Base-by-base conservation (phyloP, 2,329 filamentous ascomycete genomes). In the Aspergillus ibericus region DNA sequence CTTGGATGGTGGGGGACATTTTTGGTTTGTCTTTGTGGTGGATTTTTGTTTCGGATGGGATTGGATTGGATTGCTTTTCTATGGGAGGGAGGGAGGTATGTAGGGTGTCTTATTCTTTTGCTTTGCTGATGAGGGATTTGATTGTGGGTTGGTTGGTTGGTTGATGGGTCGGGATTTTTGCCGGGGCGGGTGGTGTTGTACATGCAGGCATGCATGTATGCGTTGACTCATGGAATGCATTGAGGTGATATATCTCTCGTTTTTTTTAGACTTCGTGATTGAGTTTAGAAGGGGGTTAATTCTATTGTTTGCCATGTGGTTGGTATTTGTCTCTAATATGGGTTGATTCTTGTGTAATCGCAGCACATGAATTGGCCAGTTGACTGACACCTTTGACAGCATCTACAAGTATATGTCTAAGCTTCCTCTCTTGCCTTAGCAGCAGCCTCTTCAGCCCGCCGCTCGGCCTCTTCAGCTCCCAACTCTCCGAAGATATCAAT, bases 401-500 rank as follows among this genome's bases (percentile, higher is more conserved):
- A 9, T 36, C 16, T 22, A 36, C 5, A 10, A 32, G 15, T 16
- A 29, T 25, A 2, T 29, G 7, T 15, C 44, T 44, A 59, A 5
- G 51, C 38, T n/a, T 42, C 22, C 12, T 57, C 50, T 32, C 70
- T 66, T 42, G 66, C 60, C 34, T 66, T 65, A 10, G 63, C 66
- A 35, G 70, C 70, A 61, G 67, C 59, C 40, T 70, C 68, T 46
- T 72, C 69, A 51, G 66, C 70, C 12, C 69, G 65, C 36, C 65
- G 61, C 53, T 70, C 66, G 13, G 70, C 69, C 55, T 73, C 68
- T 34, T 68, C 70, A 38, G 70, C 67, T 3, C 74, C 73, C 29
- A 73, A 42, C 53, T 77, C 74, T 9, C 68, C 71, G 53, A 77
- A 77, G 42, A 75, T 66, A 60, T 77, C 74, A 44, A 72, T 56